These are phyloP conservation scores for Aspergillus saccharolyticus DNA, from an alignment of 495 filamentous ascomycete species.

Conservation along the genomic window DNA sequence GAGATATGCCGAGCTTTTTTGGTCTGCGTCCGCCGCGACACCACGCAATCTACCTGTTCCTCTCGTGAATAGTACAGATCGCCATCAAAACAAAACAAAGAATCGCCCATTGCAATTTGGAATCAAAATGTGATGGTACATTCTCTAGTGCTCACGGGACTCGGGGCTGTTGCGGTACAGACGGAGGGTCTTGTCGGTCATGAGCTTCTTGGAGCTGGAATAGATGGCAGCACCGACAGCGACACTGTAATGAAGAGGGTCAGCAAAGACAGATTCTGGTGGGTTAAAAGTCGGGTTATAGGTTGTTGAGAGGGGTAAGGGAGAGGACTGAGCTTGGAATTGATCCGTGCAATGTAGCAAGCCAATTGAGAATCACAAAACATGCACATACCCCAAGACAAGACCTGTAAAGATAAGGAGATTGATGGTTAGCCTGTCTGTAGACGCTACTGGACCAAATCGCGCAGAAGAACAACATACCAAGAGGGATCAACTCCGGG, in stretches of 20 bases:
- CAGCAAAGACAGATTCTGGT: constrained; percentile 15
- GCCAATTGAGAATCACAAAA: constrained; percentile 10
- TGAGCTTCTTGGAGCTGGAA: constrained; percentile 74
- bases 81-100: constrained; percentile 25
- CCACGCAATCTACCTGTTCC: constrained; percentile 17
- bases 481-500: constrained; percentile 89
- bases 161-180: constrained; percentile 53
- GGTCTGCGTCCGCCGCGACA: constrained; percentile 2
- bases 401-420: constrained; percentile 57
- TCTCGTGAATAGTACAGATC: constrained; percentile 36
- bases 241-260: constrained; percentile 44
- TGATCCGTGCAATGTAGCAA: constrained; percentile 16
- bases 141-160: constrained; percentile 41
- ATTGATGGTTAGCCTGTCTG: constrained; percentile 18
- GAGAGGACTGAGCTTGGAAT: neutral
- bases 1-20: constrained; percentile 19
- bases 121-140: constrained; percentile 36
- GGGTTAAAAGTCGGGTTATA: neutral
- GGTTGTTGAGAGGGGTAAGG: constrained; percentile 4
- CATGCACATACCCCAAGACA: constrained; percentile 63
- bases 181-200: constrained; percentile 86
- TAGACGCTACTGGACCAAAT: neutral
- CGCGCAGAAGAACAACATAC: constrained; percentile 49
- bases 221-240: constrained; percentile 70
- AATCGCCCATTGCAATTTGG: constrained; percentile 29